phyloP scores from a whole-genome alignment of 805 yeast genomes.

The Saccharomycopsis fibuligera region DNA sequence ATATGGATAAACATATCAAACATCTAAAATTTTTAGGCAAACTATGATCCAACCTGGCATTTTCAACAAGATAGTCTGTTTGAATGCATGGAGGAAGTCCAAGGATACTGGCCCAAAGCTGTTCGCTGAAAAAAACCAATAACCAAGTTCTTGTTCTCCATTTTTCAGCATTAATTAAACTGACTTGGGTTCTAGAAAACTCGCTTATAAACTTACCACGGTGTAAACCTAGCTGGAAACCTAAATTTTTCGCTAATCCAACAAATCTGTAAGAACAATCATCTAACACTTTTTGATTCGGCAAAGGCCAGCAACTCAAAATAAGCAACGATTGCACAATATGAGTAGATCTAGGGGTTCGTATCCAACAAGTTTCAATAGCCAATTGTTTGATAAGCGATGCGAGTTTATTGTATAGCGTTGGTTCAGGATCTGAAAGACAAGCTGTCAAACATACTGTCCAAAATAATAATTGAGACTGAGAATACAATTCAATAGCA shows the following conservation, averaged over 20 bases:
- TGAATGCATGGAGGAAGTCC: slow-evolving; percentile 86
- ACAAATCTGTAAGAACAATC: slow-evolving; percentile 87
- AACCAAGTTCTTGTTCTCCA: slow-evolving; percentile 95
- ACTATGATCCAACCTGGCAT: slow-evolving; percentile 57
- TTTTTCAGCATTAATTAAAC: slow-evolving; percentile 82
- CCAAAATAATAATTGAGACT: slow-evolving; percentile 85
- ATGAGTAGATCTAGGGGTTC: slow-evolving; percentile 90
- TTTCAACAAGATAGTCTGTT: slow-evolving; percentile 76
- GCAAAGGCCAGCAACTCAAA: slow-evolving; percentile 87
- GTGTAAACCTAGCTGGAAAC: slow-evolving; percentile 83
- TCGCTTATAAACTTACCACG: slow-evolving; percentile 88
- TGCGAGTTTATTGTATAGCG: slow-evolving; percentile 67
- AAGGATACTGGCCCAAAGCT: slow-evolving; percentile 80
- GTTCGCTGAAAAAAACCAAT: slow-evolving; percentile 81
- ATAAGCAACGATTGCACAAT: slow-evolving; percentile 84
- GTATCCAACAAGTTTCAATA: slow-evolving; percentile 86
- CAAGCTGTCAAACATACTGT: slow-evolving; percentile 83
- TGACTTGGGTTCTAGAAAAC: slow-evolving; percentile 82
- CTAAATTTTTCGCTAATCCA: slow-evolving; percentile 77
- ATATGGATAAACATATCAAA: slow-evolving; percentile 65
- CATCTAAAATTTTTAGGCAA: slow-evolving; percentile 70
- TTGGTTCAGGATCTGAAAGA: slow-evolving; percentile 80
- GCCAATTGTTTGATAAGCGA: slow-evolving; percentile 79
- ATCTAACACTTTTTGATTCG: slow-evolving; percentile 86
- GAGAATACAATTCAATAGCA: slow-evolving; percentile 70